A percentile compares a stretch with the other conserved stretches of the same genome.
Conservation (phyloP, 495 filamentous ascomycete genomes). For the Mycothermus thermophilus region DNA sequence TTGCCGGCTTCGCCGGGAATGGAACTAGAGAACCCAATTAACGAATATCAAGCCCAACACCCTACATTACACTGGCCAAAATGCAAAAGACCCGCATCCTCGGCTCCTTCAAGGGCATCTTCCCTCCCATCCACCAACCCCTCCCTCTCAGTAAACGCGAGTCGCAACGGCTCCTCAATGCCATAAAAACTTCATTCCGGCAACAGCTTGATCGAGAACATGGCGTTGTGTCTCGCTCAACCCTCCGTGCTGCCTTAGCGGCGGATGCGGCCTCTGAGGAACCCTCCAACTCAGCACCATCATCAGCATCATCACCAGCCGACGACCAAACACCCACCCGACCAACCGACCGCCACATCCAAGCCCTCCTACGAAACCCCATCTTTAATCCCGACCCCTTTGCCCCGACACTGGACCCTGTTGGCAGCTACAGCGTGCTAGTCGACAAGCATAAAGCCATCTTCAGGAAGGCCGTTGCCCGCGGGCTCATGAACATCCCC, state of each 20-base stretch:
- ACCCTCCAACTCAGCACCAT: conserved; percentile 3
- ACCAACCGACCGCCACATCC: conserved; percentile 43
- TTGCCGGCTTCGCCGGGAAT: no score
- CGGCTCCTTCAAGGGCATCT: conserved; percentile 34
- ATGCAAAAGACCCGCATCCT: conserved; percentile 23
- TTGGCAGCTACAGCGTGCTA: no score
- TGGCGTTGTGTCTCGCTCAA: conserved; percentile 21
- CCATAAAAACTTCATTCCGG: conserved; percentile 65
- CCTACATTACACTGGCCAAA: no score
- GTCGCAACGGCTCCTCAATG: conserved; percentile 51
- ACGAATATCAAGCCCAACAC: no score
- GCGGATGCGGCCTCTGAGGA: no score
- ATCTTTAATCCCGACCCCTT: conserved; percentile 42
- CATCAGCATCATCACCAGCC: not conserved
- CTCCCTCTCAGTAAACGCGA: conserved; percentile 50
- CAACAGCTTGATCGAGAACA: conserved; percentile 56
- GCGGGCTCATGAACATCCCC: conserved; percentile 31
- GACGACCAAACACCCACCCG: conserved; percentile 4
- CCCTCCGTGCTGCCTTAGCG: no score
- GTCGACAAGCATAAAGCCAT: conserved; percentile 16
- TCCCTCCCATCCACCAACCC: conserved; percentile 54
- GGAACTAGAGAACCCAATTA: no score
- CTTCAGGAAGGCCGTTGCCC: conserved; percentile 25
- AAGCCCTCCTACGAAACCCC: conserved; percentile 57
- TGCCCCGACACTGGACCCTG: no score